Conservation (phyloP, 2,329 filamentous ascomycete species). For the Reticulascus tulasneorum region DNA sequence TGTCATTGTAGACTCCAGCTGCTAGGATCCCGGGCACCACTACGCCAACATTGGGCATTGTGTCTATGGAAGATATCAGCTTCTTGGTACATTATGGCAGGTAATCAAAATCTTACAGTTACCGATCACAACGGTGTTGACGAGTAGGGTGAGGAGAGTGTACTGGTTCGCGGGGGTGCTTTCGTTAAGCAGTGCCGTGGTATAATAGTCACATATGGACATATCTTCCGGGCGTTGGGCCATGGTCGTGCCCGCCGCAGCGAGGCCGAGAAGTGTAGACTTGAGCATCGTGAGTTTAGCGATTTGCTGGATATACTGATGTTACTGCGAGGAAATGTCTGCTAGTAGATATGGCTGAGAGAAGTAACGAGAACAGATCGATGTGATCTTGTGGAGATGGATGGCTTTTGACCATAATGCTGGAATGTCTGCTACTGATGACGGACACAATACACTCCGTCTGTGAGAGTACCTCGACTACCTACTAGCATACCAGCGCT, state of each 20-base stretch:
- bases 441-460: too few relatives aligned
- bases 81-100: background rate
- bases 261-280: too few relatives aligned
- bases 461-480: too few relatives aligned
- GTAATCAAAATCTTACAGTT: constrained; percentile 39
- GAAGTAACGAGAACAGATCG: too few relatives aligned
- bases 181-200: constrained; percentile 51
- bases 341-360: too few relatives aligned
- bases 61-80: constrained; percentile 31
- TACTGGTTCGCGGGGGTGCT: constrained; percentile 57
- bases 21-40: constrained; percentile 55
- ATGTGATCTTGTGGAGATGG: too few relatives aligned
- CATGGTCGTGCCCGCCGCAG: constrained; percentile 19
- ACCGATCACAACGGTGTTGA: constrained; percentile 63
- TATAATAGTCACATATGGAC: constrained; percentile 62
- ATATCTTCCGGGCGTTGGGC: constrained; percentile 45
- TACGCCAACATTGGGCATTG: constrained; percentile 47
- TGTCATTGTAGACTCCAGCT: constrained; percentile 43
- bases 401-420: too few relatives aligned
- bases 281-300: too few relatives aligned
- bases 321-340: too few relatives aligned
- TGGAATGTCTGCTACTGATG: too few relatives aligned
- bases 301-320: too few relatives aligned
- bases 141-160: constrained; percentile 50
- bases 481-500: too few relatives aligned